Percentiles rank a stretch among this genome's conserved stretches.
These are phyloP conservation scores for Aspergillus baeticus DNA, from an alignment of 495 filamentous ascomycete genomes.

Conservation along the genomic window DNA sequence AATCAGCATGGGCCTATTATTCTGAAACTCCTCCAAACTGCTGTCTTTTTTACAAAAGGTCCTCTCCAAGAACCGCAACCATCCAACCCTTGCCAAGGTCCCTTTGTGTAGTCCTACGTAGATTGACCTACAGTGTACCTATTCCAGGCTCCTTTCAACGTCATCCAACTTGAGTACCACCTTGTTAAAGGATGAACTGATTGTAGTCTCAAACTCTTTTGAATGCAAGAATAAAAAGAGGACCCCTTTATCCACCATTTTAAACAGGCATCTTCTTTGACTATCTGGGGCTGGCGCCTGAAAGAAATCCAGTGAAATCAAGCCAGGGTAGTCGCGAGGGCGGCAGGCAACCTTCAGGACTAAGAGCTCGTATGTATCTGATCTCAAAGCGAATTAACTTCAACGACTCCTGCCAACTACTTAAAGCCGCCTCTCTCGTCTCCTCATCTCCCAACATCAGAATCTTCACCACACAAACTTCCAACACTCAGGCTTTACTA, in stretches of 20 bases:
- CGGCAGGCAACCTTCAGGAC: no score
- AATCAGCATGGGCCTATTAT: not conserved
- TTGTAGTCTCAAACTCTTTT: no score
- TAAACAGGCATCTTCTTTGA: not conserved
- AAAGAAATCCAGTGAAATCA: not conserved
- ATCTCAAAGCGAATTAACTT: not conserved
- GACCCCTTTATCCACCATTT: not conserved
- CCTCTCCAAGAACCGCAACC: not conserved
- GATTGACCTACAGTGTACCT: not conserved
- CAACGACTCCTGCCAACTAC: conserved; percentile 1
- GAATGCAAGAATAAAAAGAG: no score
- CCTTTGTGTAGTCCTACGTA: not conserved
- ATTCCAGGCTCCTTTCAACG: not conserved
- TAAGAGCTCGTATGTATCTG: not conserved
- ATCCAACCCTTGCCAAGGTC: not conserved
- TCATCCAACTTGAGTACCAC: not conserved
- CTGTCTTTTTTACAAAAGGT: not conserved
- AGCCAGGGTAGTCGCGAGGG: not conserved
- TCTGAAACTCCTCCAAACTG: not conserved
- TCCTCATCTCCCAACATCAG: not conserved
- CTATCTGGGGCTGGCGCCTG: conserved; percentile 1
- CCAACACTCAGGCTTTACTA: not conserved
- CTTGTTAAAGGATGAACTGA: not conserved
- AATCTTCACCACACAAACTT: not conserved
- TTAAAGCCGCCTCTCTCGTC: not conserved